Evolutionary conservation across 345 rosid species (phyloP).

Genomic region (Brassica carinata): DNA sequence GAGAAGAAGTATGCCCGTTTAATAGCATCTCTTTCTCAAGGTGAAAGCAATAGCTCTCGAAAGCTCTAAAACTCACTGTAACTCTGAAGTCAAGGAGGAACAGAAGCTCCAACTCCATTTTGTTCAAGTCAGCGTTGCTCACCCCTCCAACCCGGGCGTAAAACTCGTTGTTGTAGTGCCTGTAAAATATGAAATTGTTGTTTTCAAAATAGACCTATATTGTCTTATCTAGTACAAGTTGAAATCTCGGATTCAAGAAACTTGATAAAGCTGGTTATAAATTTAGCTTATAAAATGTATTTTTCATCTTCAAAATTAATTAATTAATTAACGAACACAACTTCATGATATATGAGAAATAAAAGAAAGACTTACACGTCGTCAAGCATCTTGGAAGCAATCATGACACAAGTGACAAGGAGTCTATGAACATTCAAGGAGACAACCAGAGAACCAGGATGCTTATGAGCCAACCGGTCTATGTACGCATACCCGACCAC

Average conservation of each 20-base stretch:
- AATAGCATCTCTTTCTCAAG: conserved; percentile 63
- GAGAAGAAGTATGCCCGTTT: conserved; percentile 24
- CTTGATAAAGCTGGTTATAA: background rate
- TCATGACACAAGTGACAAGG: conserved; percentile 82
- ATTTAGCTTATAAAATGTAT: background rate
- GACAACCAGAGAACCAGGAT: conserved; percentile 71
- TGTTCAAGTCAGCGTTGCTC: conserved; percentile 77
- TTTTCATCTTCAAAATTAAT: background rate
- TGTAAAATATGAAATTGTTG: conserved; percentile 15
- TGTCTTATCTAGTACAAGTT: background rate
- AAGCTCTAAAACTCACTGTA: conserved; percentile 54
- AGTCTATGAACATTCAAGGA: conserved; percentile 80
- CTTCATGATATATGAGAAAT: background rate
- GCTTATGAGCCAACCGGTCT: conserved; percentile 70
- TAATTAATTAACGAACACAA: background rate
- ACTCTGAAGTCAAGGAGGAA: conserved; percentile 73
- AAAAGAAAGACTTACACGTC: conserved; percentile 65
- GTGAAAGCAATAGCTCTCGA: conserved; percentile 77
- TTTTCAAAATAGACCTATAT: background rate
- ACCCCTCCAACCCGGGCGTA: conserved; percentile 90
- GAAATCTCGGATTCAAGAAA: background rate
- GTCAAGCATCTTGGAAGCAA: conserved; percentile 89
- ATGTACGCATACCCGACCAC: conserved; percentile 83
- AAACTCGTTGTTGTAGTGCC: conserved; percentile 82
- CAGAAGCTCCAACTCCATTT: conserved; percentile 78